These are phyloP conservation scores for Pleodorina starrii DNA, from an alignment of 139 green algal genomes.

Conservation along the genomic window DNA sequence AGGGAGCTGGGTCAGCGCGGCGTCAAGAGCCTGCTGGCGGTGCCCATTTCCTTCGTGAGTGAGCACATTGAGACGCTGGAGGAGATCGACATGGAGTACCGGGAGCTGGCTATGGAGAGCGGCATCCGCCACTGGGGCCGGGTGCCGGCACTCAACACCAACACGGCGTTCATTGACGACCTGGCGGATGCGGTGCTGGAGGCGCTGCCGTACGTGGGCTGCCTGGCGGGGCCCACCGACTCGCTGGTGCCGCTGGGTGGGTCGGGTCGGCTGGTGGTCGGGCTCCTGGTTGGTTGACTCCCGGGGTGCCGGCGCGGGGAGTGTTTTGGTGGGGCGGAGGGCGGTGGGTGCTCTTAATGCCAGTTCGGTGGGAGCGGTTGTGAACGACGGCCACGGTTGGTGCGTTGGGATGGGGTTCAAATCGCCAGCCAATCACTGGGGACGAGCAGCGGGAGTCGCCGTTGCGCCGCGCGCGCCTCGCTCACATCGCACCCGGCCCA, in stretches of 20 bases:
- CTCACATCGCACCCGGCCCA: too few species aligned
- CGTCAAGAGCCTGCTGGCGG: slow-evolving; percentile 88
- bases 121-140: slow-evolving; percentile 87
- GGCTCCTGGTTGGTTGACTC: too few species aligned
- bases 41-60: slow-evolving; percentile 97
- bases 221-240: slow-evolving; percentile 74
- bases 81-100: slow-evolving; percentile 99
- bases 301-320: too few species aligned
- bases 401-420: too few species aligned
- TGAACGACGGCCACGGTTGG: too few species aligned
- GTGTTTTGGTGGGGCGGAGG: not conserved
- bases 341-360: too few species aligned
- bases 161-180: slow-evolving; percentile 96
- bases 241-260: slow-evolving; percentile 84
- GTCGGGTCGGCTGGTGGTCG: too few species aligned
- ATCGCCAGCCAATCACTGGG: too few species aligned
- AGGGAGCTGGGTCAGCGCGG: slow-evolving; percentile 85
- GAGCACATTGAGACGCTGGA: slow-evolving; percentile 99
- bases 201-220: slow-evolving; percentile 93
- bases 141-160: slow-evolving; percentile 96
- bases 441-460: too few species aligned
- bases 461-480: too few species aligned
- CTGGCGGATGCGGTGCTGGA: slow-evolving; percentile 92
- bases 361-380: too few species aligned
- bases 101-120: slow-evolving; percentile 87